Conservation (phyloP, 768 basidiomycete species). For the Leucocoprinus sp. region DNA sequence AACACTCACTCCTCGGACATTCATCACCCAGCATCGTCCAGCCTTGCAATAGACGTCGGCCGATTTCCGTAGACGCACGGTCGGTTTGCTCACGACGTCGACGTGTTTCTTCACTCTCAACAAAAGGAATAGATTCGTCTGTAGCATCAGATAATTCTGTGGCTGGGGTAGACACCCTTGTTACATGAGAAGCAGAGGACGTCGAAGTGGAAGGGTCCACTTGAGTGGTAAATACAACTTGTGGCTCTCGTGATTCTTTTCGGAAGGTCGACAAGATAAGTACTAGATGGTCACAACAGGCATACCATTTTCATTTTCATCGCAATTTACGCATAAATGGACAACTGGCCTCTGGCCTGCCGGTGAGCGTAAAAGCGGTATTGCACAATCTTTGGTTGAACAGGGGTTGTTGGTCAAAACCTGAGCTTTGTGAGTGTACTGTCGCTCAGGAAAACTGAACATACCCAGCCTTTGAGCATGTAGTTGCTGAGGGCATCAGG, state of each 20-base stretch:
- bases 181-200: slow-evolving; percentile 43
- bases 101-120: slow-evolving; percentile 54
- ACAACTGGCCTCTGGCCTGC: slow-evolving; percentile 33
- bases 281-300: background rate
- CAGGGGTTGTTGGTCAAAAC: slow-evolving; percentile 63
- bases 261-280: background rate
- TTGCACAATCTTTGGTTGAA: slow-evolving; percentile 41
- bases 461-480: slow-evolving; percentile 74
- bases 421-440: slow-evolving; percentile 21
- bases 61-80: slow-evolving; percentile 70
- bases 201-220: slow-evolving; percentile 28
- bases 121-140: slow-evolving; percentile 36
- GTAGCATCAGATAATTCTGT: slow-evolving; percentile 61
- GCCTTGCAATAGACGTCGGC: slow-evolving; percentile 65
- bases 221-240: slow-evolving; percentile 6
- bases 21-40: slow-evolving; percentile 91
- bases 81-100: slow-evolving; percentile 78
- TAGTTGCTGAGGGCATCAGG: slow-evolving; percentile 59
- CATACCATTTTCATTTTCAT: slow-evolving; percentile 30
- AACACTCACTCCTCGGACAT: slow-evolving; percentile 62
- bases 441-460: slow-evolving; percentile 6
- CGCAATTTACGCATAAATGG: slow-evolving; percentile 61
- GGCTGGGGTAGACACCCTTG: slow-evolving; percentile 67
- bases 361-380: slow-evolving; percentile 74
- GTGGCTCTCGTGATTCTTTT: slow-evolving; percentile 5